Conservation (phyloP, 2,329 filamentous ascomycete genomes). For the Microdochium trichocladiopsis region DNA sequence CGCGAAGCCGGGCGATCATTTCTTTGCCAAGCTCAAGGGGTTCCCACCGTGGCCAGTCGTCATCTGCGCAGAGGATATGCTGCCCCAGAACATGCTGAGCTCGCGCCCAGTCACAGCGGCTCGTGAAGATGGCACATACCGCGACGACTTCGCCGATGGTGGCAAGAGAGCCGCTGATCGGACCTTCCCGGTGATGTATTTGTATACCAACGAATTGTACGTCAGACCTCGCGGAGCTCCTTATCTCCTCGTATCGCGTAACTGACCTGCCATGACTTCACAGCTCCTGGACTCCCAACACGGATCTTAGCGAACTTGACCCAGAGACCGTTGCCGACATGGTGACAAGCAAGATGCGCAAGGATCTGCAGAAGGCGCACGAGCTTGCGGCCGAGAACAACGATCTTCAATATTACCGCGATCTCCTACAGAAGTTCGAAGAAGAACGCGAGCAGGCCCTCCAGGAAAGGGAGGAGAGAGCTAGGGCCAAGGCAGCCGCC, state of each 20-base stretch:
- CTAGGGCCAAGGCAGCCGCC: slow-evolving; percentile 31
- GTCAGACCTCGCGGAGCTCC: slow-evolving; percentile 27
- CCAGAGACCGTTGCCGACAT: slow-evolving; percentile 62
- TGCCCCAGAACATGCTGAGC: slow-evolving; percentile 70
- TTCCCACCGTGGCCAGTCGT: slow-evolving; percentile 93
- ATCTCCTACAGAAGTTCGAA: slow-evolving; percentile 62
- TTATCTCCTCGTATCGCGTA: background rate
- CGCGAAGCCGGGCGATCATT: slow-evolving; percentile 86
- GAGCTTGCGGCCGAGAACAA: slow-evolving; percentile 72
- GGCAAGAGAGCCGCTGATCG: slow-evolving; percentile 81
- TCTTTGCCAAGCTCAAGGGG: slow-evolving; percentile 88
- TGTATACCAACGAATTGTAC: slow-evolving; percentile 95
- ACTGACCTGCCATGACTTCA: background rate
- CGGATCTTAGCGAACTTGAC: slow-evolving; percentile 70
- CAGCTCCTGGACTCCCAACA: slow-evolving; percentile 90
- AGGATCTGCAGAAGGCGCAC: slow-evolving; percentile 73
- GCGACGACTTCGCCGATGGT: slow-evolving; percentile 79
- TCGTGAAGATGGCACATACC: slow-evolving; percentile 76
- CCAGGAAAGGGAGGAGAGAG: slow-evolving; percentile 50
- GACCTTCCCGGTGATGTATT: slow-evolving; percentile 91
- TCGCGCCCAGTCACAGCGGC: slow-evolving; percentile 78
- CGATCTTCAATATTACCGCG: slow-evolving; percentile 76
- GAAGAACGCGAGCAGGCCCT: slow-evolving; percentile 64
- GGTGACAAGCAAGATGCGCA: slow-evolving; percentile 71
- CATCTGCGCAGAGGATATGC: slow-evolving; percentile 90